Percentiles rank a stretch among this genome's conserved stretches.
These are phyloP conservation scores for Cryphonectria nitschkei DNA, from an alignment of 2,329 filamentous ascomycete species.

Conservation along the genomic window DNA sequence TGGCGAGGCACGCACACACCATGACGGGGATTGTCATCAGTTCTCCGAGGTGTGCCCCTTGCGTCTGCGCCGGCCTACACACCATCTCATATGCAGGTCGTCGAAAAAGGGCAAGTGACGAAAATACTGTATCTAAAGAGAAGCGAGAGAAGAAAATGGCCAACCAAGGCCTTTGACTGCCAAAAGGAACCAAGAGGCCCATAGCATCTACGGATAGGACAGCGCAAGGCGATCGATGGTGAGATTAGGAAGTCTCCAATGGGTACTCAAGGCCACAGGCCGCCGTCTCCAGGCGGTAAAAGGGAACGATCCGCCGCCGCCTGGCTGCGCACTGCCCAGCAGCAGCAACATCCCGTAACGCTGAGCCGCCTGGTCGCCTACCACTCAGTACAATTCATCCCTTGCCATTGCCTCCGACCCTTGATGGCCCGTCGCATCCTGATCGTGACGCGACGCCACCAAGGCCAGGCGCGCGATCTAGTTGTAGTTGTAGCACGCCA, in stretches of 20 bases:
- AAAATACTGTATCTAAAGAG: constrained; percentile 12
- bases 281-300: constrained; percentile 12
- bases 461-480: background rate
- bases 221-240: constrained; percentile 11
- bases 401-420: background rate
- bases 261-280: constrained; percentile 19
- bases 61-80: constrained; percentile 6
- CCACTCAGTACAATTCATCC: background rate
- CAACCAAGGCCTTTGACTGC: constrained; percentile 14
- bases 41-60: constrained; percentile 11
- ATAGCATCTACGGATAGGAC: constrained; percentile 16
- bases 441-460: background rate
- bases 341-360: constrained; percentile 9
- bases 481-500: background rate
- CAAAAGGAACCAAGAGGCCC: constrained; percentile 20
- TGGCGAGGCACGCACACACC: background rate
- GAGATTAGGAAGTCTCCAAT: constrained; percentile 19
- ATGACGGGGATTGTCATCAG: constrained; percentile 14
- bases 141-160: no score
- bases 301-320: constrained; percentile 3
- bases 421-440: background rate
- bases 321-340: background rate
- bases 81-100: constrained; percentile 12
- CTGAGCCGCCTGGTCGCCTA: constrained; percentile 14
- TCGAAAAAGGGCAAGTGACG: constrained; percentile 10